A percentile compares a stretch with the other conserved stretches of the same genome.
Conservation (phyloP, 495 filamentous ascomycete species). For the Xanthoparmelia taractica region DNA sequence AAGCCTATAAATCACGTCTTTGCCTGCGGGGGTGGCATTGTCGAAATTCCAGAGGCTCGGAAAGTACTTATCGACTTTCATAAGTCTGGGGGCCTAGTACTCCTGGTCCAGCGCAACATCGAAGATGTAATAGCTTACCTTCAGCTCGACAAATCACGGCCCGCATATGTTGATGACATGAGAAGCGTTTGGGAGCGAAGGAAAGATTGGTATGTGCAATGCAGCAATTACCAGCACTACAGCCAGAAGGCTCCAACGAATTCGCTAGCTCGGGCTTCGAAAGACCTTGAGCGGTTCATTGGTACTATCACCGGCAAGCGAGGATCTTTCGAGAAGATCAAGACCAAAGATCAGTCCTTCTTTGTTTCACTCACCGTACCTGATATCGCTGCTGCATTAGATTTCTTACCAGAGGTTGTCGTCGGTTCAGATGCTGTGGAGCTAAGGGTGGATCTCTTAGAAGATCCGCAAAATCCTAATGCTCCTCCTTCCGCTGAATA, state of each 20-base stretch:
- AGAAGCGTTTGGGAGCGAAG: slow-evolving; percentile 85
- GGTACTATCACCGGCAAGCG: slow-evolving; percentile 61
- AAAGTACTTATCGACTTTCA: slow-evolving; percentile 67
- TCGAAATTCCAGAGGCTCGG: slow-evolving; percentile 78
- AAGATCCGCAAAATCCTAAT: slow-evolving; percentile 55
- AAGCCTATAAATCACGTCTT: slow-evolving; percentile 72
- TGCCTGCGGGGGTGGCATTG: slow-evolving; percentile 88
- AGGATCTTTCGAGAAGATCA: slow-evolving; percentile 55
- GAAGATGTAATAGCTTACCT: slow-evolving; percentile 85
- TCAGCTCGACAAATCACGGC: slow-evolving; percentile 80
- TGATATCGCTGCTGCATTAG: slow-evolving; percentile 52
- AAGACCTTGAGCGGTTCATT: slow-evolving; percentile 77
- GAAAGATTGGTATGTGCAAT: slow-evolving; percentile 85
- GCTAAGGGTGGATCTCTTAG: slow-evolving; percentile 82
- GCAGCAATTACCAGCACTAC: slow-evolving; percentile 92
- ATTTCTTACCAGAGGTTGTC: slow-evolving; percentile 61
- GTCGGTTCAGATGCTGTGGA: slow-evolving; percentile 92
- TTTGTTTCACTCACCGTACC: slow-evolving; percentile 89
- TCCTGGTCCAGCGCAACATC: slow-evolving; percentile 82
- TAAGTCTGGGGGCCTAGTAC: slow-evolving; percentile 74
- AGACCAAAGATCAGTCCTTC: slow-evolving; percentile 71
- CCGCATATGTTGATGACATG: slow-evolving; percentile 92
- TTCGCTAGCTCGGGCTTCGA: slow-evolving; percentile 52
- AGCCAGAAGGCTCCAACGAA: slow-evolving; percentile 53
- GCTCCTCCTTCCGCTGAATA: slow-evolving; percentile 63